Evolutionary conservation across 2,329 filamentous ascomycete genomes (phyloP).

Genomic region (Calonectria henricotiae): DNA sequence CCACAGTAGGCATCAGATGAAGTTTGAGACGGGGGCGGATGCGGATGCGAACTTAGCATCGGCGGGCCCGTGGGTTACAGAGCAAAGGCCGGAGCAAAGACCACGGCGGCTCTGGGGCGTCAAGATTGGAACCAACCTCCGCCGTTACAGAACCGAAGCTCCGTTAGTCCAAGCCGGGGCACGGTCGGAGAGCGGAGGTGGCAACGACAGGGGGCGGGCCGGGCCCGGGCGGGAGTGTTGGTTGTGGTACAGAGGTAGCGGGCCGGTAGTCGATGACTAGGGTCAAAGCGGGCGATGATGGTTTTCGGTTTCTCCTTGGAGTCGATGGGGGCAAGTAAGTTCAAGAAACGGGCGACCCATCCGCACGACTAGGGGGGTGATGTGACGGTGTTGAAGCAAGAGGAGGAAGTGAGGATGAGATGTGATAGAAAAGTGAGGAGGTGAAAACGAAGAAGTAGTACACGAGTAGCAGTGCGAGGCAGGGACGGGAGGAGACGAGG

Average conservation of each 20-base stretch:
- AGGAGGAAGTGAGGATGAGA: constrained; percentile 9
- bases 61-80: constrained; percentile 2
- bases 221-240: constrained; percentile 31
- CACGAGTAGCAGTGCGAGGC: background rate
- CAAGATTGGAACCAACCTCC: constrained; percentile 37
- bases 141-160: constrained; percentile 34
- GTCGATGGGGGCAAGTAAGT: constrained; percentile 5
- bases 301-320: constrained; percentile 23
- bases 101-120: constrained; percentile 19
- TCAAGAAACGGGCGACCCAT: constrained; percentile 25
- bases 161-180: constrained; percentile 32
- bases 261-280: constrained; percentile 25
- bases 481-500: background rate
- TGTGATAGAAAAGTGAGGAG: constrained; percentile 8
- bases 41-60: background rate
- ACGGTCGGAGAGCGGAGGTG: constrained; percentile 37
- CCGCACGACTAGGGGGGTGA: constrained; percentile 18
- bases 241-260: constrained; percentile 24
- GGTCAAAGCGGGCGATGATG: constrained; percentile 32
- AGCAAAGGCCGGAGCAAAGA: constrained; percentile 23
- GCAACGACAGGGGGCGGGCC: constrained; percentile 35
- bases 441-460: constrained; percentile 9
- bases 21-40: background rate
- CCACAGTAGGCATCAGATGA: background rate
- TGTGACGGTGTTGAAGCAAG: constrained; percentile 14